Percentiles rank a stretch among this genome's conserved stretches.
Conservation (phyloP, 805 yeast genomes). For the Suhomyces canberraensis region DNA sequence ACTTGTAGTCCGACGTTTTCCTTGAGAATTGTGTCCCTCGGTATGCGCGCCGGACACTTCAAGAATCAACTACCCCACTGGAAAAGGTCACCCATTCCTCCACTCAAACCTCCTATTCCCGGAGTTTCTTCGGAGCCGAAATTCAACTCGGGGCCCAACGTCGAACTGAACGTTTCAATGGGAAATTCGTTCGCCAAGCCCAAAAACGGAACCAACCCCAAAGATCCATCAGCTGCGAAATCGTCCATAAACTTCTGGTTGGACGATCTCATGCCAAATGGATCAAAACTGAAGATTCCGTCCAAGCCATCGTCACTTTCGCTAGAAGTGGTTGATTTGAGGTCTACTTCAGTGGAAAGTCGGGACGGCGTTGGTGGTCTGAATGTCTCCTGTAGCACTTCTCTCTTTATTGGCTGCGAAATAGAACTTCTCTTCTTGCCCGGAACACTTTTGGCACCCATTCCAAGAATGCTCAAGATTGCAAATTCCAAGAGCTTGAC, state of each 20-base stretch:
- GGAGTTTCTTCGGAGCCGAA: too few relatives aligned
- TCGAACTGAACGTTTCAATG: background rate
- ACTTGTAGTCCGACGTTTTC: too few relatives aligned
- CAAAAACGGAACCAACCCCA: conserved; percentile 69
- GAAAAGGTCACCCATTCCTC: background rate
- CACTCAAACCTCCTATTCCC: too few relatives aligned
- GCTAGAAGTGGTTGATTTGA: background rate
- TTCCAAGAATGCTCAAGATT: conserved; percentile 58
- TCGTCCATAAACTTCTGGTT: conserved; percentile 38
- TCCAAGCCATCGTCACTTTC: conserved; percentile 14
- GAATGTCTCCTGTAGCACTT: conserved; percentile 1
- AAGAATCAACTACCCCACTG: too few relatives aligned
- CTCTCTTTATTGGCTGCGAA: conserved; percentile 20
- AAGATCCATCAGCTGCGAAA: conserved; percentile 79
- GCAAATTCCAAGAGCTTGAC: conserved; percentile 56
- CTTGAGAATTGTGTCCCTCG: too few relatives aligned
- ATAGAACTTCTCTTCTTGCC: conserved; percentile 21
- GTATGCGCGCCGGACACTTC: too few relatives aligned
- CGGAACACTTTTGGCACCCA: conserved; percentile 26
- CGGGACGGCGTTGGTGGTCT: conserved; percentile 1
- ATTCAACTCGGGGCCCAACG: too few relatives aligned
- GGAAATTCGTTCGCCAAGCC: conserved; percentile 28
- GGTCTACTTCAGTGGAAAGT: background rate
- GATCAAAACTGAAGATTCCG: conserved; percentile 35
- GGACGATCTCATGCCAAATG: conserved; percentile 32